Percentiles rank a stretch among this genome's conserved stretches.
Conservation (phyloP, 345 rosid species). For the Eucalyptus cloeziana region DNA sequence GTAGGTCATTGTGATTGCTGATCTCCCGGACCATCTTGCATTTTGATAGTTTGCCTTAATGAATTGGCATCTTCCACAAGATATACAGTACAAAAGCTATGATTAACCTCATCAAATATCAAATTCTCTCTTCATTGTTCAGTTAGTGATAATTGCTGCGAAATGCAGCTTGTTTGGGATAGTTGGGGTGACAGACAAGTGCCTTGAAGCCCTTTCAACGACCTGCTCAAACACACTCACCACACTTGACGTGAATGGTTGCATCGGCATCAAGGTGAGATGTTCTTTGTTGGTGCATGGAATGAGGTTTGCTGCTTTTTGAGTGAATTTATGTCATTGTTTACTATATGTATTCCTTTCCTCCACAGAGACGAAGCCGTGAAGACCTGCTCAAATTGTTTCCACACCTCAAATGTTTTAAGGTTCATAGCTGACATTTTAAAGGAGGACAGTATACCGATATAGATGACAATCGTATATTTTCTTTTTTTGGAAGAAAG, state of each 20-base stretch:
- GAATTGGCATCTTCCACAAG: not conserved
- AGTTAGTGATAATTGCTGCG: not conserved
- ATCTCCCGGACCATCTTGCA: not conserved
- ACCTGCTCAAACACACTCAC: conserved; percentile 57
- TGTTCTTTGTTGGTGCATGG: not conserved
- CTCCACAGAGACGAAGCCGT: conserved; percentile 52
- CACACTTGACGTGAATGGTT: conserved; percentile 92
- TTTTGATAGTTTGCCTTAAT: not conserved
- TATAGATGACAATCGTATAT: not conserved
- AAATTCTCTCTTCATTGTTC: not conserved
- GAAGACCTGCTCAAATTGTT: conserved; percentile 64
- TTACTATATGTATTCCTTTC: not conserved
- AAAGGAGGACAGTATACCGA: not conserved
- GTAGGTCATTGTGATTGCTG: not conserved
- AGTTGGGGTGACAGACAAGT: conserved; percentile 81
- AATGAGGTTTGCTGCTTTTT: not conserved
- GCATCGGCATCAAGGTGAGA: conserved; percentile 72
- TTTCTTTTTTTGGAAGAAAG: not conserved
- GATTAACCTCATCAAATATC: not conserved
- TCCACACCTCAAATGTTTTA: conserved; percentile 71
- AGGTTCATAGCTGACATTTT: conserved; percentile 66
- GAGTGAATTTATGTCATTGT: not conserved
- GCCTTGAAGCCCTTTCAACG: conserved; percentile 62
- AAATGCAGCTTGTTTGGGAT: conserved; percentile 83
- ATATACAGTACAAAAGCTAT: not conserved